Evolutionary conservation across 2,329 filamentous ascomycete genomes (phyloP).

Genomic region (Cadophora sp.): DNA sequence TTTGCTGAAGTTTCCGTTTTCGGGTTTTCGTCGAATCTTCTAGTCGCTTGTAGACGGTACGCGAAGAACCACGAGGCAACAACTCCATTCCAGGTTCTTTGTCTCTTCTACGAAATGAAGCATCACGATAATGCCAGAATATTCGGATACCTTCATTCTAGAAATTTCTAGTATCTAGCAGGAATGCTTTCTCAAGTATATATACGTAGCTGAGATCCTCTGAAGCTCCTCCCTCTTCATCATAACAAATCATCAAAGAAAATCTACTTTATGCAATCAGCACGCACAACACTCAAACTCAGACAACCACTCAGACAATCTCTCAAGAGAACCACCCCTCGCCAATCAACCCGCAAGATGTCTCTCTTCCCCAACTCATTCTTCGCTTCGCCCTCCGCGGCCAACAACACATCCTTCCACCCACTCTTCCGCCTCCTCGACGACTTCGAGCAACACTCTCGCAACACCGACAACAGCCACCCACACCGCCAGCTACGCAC

Average conservation of each 20-base stretch:
- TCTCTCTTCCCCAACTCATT: conserved; percentile 64
- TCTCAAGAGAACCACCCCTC: conserved; percentile 37
- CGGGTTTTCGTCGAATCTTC: conserved; percentile 22
- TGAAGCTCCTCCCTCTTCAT: conserved; percentile 6
- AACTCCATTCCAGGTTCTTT: conserved; percentile 1
- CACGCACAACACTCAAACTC: conserved; percentile 30
- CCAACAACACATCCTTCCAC: conserved; percentile 57
- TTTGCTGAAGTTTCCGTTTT: background rate
- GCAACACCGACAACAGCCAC: conserved; percentile 19
- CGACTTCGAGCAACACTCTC: conserved; percentile 65
- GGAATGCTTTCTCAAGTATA: conserved; percentile 30
- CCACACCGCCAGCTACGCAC: conserved; percentile 34
- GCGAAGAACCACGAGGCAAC: conserved; percentile 9
- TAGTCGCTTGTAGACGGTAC: conserved; percentile 23
- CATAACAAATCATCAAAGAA: conserved; percentile 27
- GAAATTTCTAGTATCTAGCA: conserved; percentile 29
- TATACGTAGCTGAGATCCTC: conserved; percentile 26
- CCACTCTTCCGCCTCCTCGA: conserved; percentile 70
- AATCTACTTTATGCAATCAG: conserved; percentile 37
- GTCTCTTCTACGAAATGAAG: background rate
- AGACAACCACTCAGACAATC: conserved; percentile 8
- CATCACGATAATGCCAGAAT: conserved; percentile 32
- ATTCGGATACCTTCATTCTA: conserved; percentile 19
- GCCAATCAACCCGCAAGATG: conserved; percentile 54
- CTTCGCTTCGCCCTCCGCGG: conserved; percentile 43